A percentile compares a stretch with the other conserved stretches of the same genome.
These are phyloP conservation scores for Tuber umbilicatum DNA, from an alignment of 495 filamentous ascomycete species.

Conservation along the genomic window DNA sequence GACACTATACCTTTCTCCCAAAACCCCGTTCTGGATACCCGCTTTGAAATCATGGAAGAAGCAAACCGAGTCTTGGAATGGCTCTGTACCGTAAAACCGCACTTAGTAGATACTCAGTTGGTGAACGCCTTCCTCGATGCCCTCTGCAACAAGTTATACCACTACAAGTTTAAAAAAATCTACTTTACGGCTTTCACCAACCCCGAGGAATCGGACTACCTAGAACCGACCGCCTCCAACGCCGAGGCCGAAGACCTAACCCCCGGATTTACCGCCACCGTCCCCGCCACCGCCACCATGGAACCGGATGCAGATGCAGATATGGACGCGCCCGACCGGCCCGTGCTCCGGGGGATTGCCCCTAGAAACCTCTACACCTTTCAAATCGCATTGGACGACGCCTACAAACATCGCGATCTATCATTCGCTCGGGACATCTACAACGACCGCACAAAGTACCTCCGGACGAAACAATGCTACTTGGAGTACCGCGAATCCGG, in stretches of 20 bases:
- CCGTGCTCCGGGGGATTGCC: constrained; percentile 3
- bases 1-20: constrained; percentile 35
- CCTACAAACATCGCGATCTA: constrained; percentile 25
- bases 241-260: background rate
- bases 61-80: constrained; percentile 29
- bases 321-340: background rate
- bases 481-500: constrained; percentile 11
- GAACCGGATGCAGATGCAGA: background rate
- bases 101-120: constrained; percentile 33
- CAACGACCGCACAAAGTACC: constrained; percentile 21
- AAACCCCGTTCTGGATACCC: constrained; percentile 24
- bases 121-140: constrained; percentile 40
- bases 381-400: constrained; percentile 19
- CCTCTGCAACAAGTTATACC: constrained; percentile 11
- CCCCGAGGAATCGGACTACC: background rate
- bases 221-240: background rate
- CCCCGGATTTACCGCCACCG: background rate
- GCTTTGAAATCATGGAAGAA: constrained; percentile 34
- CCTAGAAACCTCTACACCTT: constrained; percentile 38
- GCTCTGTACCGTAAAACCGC: constrained; percentile 21
- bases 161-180: background rate
- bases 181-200: background rate
- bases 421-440: constrained; percentile 29
- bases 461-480: constrained; percentile 27
- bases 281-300: background rate